These are phyloP conservation scores for Ascomycota sp. DNA, from an alignment of 2,329 filamentous ascomycete genomes.

Conservation along the genomic window DNA sequence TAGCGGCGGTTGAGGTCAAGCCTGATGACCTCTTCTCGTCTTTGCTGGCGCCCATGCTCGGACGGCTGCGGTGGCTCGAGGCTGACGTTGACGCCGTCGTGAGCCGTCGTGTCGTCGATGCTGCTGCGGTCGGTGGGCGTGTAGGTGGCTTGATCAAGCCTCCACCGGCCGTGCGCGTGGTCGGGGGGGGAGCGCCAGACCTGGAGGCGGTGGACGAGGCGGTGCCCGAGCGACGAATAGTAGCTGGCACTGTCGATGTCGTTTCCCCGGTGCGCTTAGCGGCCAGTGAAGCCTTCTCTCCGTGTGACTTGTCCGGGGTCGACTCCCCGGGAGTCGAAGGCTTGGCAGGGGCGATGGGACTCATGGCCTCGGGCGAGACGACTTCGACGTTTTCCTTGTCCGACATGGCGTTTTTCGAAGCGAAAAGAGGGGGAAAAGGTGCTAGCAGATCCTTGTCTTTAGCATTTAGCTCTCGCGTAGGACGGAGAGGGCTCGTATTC, in stretches of 20 bases:
- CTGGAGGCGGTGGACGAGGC: slow-evolving; percentile 9
- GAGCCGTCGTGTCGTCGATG: slow-evolving; percentile 13
- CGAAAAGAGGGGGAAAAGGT: not conserved
- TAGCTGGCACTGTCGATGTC: slow-evolving; percentile 8
- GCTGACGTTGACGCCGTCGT: slow-evolving; percentile 15
- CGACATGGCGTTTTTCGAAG: slow-evolving; percentile 18
- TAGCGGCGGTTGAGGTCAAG: slow-evolving; percentile 16
- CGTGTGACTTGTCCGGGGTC: slow-evolving; percentile 13
- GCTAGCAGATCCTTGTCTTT: not conserved
- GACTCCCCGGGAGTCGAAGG: slow-evolving; percentile 9
- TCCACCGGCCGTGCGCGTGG: slow-evolving; percentile 2
- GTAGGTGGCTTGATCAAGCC: slow-evolving; percentile 27
- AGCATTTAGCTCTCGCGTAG: not conserved
- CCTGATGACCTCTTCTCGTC: slow-evolving; percentile 27
- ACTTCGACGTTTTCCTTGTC: slow-evolving; percentile 25
- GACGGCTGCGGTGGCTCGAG: slow-evolving; percentile 24
- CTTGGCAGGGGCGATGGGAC: slow-evolving; percentile 7
- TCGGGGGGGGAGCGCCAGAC: slow-evolving; percentile 1
- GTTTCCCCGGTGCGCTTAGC: slow-evolving; percentile 17
- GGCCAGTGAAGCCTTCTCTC: slow-evolving; percentile 9
- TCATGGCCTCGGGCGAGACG: slow-evolving; percentile 21
- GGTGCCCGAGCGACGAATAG: slow-evolving; percentile 12
- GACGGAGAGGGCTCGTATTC: not conserved
- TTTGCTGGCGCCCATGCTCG: slow-evolving; percentile 27
- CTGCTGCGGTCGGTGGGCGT: slow-evolving; percentile 19